Conservation (phyloP, 2,329 filamentous ascomycete genomes). For the Diaporthe velutina region DNA sequence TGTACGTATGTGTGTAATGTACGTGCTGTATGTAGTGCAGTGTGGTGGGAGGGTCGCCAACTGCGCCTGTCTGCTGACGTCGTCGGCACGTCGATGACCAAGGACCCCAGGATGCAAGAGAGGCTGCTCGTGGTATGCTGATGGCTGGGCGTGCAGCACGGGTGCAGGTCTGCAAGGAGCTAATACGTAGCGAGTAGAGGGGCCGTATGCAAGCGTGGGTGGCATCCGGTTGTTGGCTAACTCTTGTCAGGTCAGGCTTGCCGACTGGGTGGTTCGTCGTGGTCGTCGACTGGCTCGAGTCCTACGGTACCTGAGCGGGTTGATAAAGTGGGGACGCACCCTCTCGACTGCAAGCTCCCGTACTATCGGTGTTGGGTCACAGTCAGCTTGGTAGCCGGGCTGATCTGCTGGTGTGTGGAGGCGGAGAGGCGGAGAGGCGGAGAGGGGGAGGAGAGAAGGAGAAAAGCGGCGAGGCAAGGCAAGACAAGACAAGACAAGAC, state of each 20-base stretch:
- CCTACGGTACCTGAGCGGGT: conserved; percentile 31
- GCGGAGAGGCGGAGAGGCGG: not conserved
- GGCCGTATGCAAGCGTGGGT: conserved; percentile 29
- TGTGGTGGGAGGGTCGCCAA: not conserved
- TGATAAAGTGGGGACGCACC: conserved; percentile 27
- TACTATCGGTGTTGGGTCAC: conserved; percentile 20
- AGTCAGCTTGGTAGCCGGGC: conserved; percentile 14
- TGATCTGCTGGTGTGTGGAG: conserved; percentile 15
- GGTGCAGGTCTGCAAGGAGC: conserved; percentile 17
- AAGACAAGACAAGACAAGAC: not conserved
- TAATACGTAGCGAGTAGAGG: conserved; percentile 17
- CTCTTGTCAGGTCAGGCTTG: conserved; percentile 26
- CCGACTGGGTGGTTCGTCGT: conserved; percentile 24
- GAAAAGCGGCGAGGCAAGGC: too few relatives aligned
- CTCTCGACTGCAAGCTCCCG: conserved; percentile 23
- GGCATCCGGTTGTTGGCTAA: conserved; percentile 31
- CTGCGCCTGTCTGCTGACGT: conserved; percentile 37
- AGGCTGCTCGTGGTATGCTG: conserved; percentile 8
- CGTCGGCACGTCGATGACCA: conserved; percentile 28
- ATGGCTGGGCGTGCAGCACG: conserved; percentile 30
- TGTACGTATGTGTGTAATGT: not conserved
- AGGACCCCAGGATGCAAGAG: not conserved
- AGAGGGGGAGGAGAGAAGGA: not conserved
- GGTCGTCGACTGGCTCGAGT: conserved; percentile 21
- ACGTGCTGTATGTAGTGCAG: not conserved